These are phyloP conservation scores for Chrysanthemum lavandulifolium DNA, from an alignment of 129 eudicot genomes.

Conservation along the genomic window DNA sequence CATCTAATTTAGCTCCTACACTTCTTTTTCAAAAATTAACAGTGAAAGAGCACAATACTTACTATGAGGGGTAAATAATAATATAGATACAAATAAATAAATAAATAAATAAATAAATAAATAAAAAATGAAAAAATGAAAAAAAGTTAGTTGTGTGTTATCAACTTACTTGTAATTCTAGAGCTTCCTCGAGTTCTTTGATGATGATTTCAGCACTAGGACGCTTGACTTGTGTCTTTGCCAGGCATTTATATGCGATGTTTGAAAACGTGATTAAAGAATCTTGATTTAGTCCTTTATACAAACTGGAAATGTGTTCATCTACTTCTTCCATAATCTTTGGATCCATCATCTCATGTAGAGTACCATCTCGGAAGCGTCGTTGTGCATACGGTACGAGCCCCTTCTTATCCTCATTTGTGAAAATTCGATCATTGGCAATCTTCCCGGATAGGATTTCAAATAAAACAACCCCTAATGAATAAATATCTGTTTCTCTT, in stretches of 20 bases:
- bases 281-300: neutral
- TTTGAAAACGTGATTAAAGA: neutral
- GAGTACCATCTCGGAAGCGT: neutral
- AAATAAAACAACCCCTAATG: neutral
- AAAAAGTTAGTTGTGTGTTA: too few relatives aligned
- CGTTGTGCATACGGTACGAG: neutral
- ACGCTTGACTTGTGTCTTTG: neutral
- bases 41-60: too few relatives aligned
- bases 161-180: neutral
- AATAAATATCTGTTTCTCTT: neutral
- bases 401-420: neutral
- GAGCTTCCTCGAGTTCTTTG: neutral
- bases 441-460: neutral
- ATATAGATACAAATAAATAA: too few relatives aligned
- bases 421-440: neutral
- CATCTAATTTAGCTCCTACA: too few relatives aligned
- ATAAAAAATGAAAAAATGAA: too few relatives aligned
- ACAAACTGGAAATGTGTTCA: neutral
- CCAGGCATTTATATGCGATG: neutral
- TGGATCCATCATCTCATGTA: neutral
- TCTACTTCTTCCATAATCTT: neutral
- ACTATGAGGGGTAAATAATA: too few relatives aligned
- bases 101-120: too few relatives aligned
- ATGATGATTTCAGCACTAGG: neutral
- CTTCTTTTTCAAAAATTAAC: too few relatives aligned